Evolutionary conservation across 108 stramenopile species (phyloP).

Genomic region (Cyclotella distinguenda): DNA sequence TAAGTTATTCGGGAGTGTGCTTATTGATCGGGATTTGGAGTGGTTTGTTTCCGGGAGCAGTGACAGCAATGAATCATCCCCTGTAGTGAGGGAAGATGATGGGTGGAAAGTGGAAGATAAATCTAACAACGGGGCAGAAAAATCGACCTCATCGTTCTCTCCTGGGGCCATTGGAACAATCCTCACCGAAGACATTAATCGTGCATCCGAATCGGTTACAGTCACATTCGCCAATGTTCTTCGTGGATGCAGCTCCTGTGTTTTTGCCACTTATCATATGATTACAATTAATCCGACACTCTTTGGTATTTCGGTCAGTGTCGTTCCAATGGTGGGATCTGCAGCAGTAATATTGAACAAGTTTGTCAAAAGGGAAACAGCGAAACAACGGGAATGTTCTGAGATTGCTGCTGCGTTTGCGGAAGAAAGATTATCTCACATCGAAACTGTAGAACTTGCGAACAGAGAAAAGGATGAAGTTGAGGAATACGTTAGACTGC

Average conservation of each 20-base stretch:
- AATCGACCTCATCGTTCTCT: constrained; percentile 31
- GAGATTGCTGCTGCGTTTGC: constrained; percentile 67
- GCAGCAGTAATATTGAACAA: constrained; percentile 71
- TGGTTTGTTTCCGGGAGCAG: constrained; percentile 64
- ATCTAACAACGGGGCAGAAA: not conserved
- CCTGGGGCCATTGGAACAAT: constrained; percentile 76
- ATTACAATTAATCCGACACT: constrained; percentile 72
- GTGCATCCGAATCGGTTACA: constrained; percentile 64
- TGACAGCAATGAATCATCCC: too few relatives aligned
- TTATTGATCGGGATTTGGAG: constrained; percentile 66
- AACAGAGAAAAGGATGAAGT: constrained; percentile 72
- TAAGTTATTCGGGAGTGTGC: constrained; percentile 53
- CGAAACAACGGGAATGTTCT: constrained; percentile 60
- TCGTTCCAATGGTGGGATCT: constrained; percentile 76
- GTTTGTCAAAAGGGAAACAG: constrained; percentile 61
- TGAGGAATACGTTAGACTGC: constrained; percentile 55
- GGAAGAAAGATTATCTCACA: constrained; percentile 70
- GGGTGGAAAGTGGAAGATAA: constrained; percentile 1
- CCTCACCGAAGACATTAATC: constrained; percentile 68
- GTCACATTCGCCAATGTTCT: constrained; percentile 71
- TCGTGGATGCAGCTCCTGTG: constrained; percentile 65
- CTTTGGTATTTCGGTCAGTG: constrained; percentile 61
- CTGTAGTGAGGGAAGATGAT: too few relatives aligned
- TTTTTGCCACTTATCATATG: constrained; percentile 81
- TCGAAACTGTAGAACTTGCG: constrained; percentile 73